A percentile compares a stretch with the other conserved stretches of the same genome.
These are phyloP conservation scores for Parascedosporium putredinis DNA, from an alignment of 2,329 filamentous ascomycete genomes.

Conservation along the genomic window DNA sequence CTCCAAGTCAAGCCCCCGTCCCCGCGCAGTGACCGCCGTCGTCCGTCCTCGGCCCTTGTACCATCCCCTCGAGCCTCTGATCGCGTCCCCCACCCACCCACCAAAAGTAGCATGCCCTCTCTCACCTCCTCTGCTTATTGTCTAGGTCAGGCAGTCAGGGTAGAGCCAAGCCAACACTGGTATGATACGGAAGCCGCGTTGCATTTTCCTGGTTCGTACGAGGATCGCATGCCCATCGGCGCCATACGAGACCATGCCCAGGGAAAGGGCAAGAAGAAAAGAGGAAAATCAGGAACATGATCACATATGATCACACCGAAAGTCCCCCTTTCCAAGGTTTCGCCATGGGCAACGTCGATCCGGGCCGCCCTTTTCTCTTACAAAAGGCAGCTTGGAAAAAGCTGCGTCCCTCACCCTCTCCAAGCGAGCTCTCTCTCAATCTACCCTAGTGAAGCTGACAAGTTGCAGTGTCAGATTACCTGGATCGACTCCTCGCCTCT, in stretches of 20 bases:
- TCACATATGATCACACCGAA: neutral
- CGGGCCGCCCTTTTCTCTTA: neutral
- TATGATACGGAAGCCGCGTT: neutral
- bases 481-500: neutral
- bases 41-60: neutral
- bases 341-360: neutral
- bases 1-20: too few relatives aligned
- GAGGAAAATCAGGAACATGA: too few relatives aligned
- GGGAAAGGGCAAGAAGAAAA: neutral
- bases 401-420: neutral
- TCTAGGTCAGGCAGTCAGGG: neutral
- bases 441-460: neutral
- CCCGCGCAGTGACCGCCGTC: too few relatives aligned
- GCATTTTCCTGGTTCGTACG: neutral
- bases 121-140: neutral
- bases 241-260: neutral
- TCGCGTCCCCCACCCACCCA: too few relatives aligned
- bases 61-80: too few relatives aligned
- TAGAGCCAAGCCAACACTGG: neutral
- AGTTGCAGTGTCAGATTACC: neutral
- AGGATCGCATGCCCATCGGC: slow-evolving; percentile 1
- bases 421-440: neutral
- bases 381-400: neutral
- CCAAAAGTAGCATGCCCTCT: neutral
- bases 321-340: slow-evolving; percentile 2